Conservation (phyloP, 768 basidiomycete species). For the Clitopilus hobsonii region DNA sequence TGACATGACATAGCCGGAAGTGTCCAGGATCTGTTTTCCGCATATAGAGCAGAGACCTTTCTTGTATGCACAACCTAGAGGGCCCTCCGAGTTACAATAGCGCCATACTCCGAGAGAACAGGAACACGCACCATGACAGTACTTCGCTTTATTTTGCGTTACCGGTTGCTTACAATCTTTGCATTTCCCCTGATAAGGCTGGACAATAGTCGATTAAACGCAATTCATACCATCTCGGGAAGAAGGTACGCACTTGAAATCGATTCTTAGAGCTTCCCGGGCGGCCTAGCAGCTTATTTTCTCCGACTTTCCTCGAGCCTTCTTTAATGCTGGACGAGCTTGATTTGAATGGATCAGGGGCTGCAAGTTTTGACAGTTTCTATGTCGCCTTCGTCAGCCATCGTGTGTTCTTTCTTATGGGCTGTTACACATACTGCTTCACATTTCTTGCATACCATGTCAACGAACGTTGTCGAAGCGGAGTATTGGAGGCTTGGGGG, state of each 20-base stretch:
- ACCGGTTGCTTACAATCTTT: conserved; percentile 83
- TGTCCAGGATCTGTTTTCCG: conserved; percentile 83
- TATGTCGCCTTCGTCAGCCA: conserved; percentile 26
- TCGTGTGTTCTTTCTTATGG: conserved; percentile 2
- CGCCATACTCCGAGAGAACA: not conserved
- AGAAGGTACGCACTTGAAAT: conserved; percentile 53
- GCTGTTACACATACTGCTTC: conserved; percentile 48
- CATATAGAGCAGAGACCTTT: conserved; percentile 86
- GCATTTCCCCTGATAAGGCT: conserved; percentile 86
- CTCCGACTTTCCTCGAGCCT: conserved; percentile 75
- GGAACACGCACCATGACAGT: conserved; percentile 70
- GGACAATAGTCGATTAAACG: not conserved
- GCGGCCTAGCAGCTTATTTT: conserved; percentile 75
- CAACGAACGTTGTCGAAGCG: conserved; percentile 12
- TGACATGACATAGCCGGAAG: conserved; percentile 80
- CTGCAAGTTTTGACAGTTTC: conserved; percentile 90
- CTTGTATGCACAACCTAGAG: conserved; percentile 79
- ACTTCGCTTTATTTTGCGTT: conserved; percentile 85
- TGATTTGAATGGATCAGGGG: conserved; percentile 81
- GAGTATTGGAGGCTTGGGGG: conserved; percentile 6
- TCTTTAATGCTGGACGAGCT: conserved; percentile 74
- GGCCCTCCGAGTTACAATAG: conserved; percentile 6
- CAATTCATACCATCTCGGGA: conserved; percentile 4
- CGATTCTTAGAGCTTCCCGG: conserved; percentile 73
- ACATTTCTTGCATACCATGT: conserved; percentile 89